Base-by-base conservation (phyloP, 768 basidiomycete species). In the Hypholoma fasciculare region DNA sequence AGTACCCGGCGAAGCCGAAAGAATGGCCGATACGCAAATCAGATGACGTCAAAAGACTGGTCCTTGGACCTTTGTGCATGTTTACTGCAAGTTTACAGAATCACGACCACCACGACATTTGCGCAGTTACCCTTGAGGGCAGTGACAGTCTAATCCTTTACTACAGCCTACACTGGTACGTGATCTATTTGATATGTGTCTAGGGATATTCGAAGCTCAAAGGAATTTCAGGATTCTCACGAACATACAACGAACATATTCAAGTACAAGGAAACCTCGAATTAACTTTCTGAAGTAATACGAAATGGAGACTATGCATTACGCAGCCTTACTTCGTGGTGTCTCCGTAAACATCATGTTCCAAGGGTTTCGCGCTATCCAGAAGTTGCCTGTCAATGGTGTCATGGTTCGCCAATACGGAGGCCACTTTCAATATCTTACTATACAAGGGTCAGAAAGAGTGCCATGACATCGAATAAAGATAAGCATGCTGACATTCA, bases 381-480 rank as follows among this genome's bases (percentile, higher is more conserved):
- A 63, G 38, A 56, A 53, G 4, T 59, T 77, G 11, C 54, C 60
- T 16, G 58, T 74, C 5, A 64, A 69, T 52, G 56, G 57, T 1
- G 74, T 70, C 60, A 78, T 86, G 40, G 56, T 58, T 1, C 55
- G 62, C 2, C 83, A 82, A 63, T 82, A 79, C 61, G 88, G 88
- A 1, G 90, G 90, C 0, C 83, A 85, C 62, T 81, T 79, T 48
- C 87, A 88, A 68, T 94, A 83, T 66, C 73, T 94, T 54, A 94
- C 92, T 0, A 89, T 92, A 62, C 85, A 90, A 71, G 89, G 89
- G 90, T 86, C 59, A 17, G 80, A 66, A 5, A 34, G 30, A 9
- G 9, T 9, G 6, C 19, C 14, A 9, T 3, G 8, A 26, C 30
- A 49, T 9, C 13, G 6, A 19, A 51, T 11, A 19, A 9, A 3